These are phyloP conservation scores for Somion occarium DNA, from an alignment of 1,284 basidiomycete species.

Conservation along the genomic window DNA sequence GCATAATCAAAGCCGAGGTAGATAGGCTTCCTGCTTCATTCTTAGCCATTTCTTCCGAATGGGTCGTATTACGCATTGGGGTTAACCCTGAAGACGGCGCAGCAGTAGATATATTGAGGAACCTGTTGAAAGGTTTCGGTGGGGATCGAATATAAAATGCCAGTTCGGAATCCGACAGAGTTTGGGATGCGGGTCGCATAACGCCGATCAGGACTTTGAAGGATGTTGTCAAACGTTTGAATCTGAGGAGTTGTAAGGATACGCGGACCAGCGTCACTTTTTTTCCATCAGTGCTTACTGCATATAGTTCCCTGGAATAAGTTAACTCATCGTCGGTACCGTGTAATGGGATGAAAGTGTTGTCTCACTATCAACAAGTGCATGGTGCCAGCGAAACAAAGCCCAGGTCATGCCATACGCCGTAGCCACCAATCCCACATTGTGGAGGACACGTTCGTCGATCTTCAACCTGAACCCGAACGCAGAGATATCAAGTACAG, in stretches of 20 bases:
- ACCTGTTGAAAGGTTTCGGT: constrained; percentile 12
- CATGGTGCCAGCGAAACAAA: constrained; percentile 42
- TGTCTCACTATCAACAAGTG: constrained; percentile 36
- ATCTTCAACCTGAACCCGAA: constrained; percentile 1
- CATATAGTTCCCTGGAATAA: constrained; percentile 10
- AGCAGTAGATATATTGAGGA: neutral
- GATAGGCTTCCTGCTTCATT: too few species aligned
- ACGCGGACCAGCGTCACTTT: too few species aligned
- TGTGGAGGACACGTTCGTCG: constrained; percentile 6
- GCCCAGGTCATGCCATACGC: constrained; percentile 30
- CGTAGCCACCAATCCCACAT: constrained; percentile 20
- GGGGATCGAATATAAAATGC: constrained; percentile 18
- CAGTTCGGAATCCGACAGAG: constrained; percentile 13
- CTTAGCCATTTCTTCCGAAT: too few species aligned
- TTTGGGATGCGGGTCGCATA: constrained; percentile 7
- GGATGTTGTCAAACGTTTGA: constrained; percentile 4
- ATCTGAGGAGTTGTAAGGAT: too few species aligned
- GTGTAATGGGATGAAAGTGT: neutral
- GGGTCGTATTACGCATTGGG: too few species aligned
- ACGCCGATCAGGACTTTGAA: constrained; percentile 11
- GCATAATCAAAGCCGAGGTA: too few species aligned
- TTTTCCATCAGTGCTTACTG: constrained; percentile 9
- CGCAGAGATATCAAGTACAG: neutral
- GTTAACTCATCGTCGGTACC: neutral
- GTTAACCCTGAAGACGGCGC: neutral